phyloP scores from a whole-genome alignment of 495 filamentous ascomycete species.

The Penicillium macrosclerotiorum region DNA sequence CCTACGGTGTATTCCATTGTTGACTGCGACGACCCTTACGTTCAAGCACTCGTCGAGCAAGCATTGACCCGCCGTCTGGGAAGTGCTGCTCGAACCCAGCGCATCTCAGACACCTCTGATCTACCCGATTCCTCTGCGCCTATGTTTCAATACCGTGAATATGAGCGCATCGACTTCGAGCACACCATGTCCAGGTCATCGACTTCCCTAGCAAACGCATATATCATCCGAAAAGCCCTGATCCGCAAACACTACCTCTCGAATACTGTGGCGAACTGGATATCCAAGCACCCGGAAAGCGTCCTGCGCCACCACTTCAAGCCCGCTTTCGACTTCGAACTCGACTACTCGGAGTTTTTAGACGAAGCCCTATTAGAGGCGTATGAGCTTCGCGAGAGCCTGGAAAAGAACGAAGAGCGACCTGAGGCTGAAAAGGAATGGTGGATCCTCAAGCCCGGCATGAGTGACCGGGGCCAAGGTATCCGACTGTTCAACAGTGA shows the following conservation, averaged over 20 bases:
- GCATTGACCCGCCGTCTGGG: slow-evolving; percentile 67
- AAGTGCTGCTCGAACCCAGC: slow-evolving; percentile 25
- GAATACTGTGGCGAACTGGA: slow-evolving; percentile 74
- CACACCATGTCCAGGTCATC: slow-evolving; percentile 59
- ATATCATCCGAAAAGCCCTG: slow-evolving; percentile 94
- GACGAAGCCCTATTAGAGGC: slow-evolving; percentile 90
- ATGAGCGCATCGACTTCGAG: slow-evolving; percentile 83
- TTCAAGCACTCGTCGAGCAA: slow-evolving; percentile 74
- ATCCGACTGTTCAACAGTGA: slow-evolving; percentile 84
- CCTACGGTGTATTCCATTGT: slow-evolving; percentile 67
- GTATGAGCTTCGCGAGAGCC: slow-evolving; percentile 76
- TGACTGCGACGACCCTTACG: slow-evolving; percentile 81
- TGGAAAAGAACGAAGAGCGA: slow-evolving; percentile 59
- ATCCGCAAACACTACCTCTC: slow-evolving; percentile 93
- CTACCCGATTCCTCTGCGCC: slow-evolving; percentile 43
- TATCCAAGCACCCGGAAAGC: slow-evolving; percentile 74
- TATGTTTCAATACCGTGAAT: slow-evolving; percentile 79
- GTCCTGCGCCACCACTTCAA: slow-evolving; percentile 67
- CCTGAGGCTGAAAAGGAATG: slow-evolving; percentile 64
- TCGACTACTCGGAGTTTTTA: slow-evolving; percentile 95
- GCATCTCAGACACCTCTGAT: slow-evolving; percentile 45
- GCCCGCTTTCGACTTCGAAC: slow-evolving; percentile 76
- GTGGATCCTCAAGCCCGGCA: slow-evolving; percentile 97
- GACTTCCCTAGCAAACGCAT: slow-evolving; percentile 70
- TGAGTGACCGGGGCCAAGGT: slow-evolving; percentile 94